These are phyloP conservation scores for Wickerhamomyces pijperi DNA, from an alignment of 805 yeast species.

Conservation along the genomic window DNA sequence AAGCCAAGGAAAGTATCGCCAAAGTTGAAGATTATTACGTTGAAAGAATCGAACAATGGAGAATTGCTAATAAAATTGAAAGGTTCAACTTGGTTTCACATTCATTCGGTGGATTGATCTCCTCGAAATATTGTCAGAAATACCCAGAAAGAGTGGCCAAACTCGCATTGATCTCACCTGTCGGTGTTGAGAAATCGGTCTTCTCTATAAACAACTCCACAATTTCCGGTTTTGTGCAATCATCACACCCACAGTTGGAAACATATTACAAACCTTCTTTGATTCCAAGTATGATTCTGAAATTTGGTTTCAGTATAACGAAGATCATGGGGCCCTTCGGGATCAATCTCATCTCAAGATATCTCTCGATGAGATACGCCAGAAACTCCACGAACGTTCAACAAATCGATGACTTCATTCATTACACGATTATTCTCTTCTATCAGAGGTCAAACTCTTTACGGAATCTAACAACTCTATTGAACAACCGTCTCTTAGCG, in stretches of 20 bases:
- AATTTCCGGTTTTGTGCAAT: conserved; percentile 5
- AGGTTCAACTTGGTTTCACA: conserved; percentile 62
- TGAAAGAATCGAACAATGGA: conserved; percentile 56
- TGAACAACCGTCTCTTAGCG: conserved; percentile 33
- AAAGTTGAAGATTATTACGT: conserved; percentile 46
- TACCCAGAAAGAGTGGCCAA: conserved; percentile 44
- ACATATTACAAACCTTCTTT: conserved; percentile 17
- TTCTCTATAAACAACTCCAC: conserved; percentile 36
- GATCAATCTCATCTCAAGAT: conserved; percentile 23
- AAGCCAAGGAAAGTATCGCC: conserved; percentile 13
- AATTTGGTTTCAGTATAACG: conserved; percentile 34
- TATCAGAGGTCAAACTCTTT: conserved; percentile 14
- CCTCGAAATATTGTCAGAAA: conserved; percentile 48
- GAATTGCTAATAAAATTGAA: conserved; percentile 33
- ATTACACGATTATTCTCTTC: conserved; percentile 13
- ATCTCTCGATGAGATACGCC: conserved; percentile 20
- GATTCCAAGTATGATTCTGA: conserved; percentile 21
- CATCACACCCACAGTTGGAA: conserved; percentile 12
- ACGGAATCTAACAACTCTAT: conserved; percentile 6
- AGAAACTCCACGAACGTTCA: conserved; percentile 11
- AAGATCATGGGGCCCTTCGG: conserved; percentile 34
- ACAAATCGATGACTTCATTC: conserved; percentile 10
- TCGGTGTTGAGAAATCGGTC: conserved; percentile 65
- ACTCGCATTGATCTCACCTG: conserved; percentile 60
- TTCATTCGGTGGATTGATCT: conserved; percentile 70